Conservation (phyloP, 768 basidiomycete species). For the Strobilomyces confusus region DNA sequence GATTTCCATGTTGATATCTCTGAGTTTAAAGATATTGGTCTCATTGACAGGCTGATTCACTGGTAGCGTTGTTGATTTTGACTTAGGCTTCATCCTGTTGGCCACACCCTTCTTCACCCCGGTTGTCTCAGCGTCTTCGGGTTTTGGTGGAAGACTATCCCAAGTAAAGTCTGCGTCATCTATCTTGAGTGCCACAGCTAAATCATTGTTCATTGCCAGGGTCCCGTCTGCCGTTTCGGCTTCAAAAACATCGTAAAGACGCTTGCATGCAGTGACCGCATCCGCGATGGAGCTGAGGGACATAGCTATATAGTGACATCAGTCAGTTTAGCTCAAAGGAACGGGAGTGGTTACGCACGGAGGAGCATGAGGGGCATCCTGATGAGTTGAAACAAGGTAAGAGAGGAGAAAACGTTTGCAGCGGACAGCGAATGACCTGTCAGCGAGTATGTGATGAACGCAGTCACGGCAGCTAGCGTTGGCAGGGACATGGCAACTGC, state of each 20-base stretch:
- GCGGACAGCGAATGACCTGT: slow-evolving; percentile 67
- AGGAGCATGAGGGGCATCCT: slow-evolving; percentile 78
- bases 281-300: slow-evolving; percentile 80
- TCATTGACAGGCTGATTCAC: slow-evolving; percentile 34
- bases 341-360: slow-evolving; percentile 29
- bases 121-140: slow-evolving; percentile 26
- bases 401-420: slow-evolving; percentile 75
- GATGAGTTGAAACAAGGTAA: slow-evolving; percentile 81
- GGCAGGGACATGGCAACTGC: slow-evolving; percentile 72
- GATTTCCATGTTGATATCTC: slow-evolving; percentile 60
- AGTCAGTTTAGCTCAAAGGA: slow-evolving; percentile 6
- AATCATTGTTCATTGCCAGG: slow-evolving; percentile 46
- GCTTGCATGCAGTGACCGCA: slow-evolving; percentile 72
- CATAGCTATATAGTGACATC: slow-evolving; percentile 41
- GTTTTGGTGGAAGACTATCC: slow-evolving; percentile 69
- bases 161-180: slow-evolving; percentile 76
- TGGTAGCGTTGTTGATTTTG: slow-evolving; percentile 13
- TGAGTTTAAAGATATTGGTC: slow-evolving; percentile 56
- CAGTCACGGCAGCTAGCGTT: slow-evolving; percentile 70
- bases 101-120: slow-evolving; percentile 1
- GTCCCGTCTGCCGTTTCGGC: slow-evolving; percentile 71
- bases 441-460: slow-evolving; percentile 73
- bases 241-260: slow-evolving; percentile 77
- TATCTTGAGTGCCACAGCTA: slow-evolving; percentile 65
- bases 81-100: slow-evolving; percentile 13